Evolutionary conservation across 78 protist genomes (phyloP), one percentile per base, ranked within the genome.

Genomic region (Andalucia godoyi): DNA sequence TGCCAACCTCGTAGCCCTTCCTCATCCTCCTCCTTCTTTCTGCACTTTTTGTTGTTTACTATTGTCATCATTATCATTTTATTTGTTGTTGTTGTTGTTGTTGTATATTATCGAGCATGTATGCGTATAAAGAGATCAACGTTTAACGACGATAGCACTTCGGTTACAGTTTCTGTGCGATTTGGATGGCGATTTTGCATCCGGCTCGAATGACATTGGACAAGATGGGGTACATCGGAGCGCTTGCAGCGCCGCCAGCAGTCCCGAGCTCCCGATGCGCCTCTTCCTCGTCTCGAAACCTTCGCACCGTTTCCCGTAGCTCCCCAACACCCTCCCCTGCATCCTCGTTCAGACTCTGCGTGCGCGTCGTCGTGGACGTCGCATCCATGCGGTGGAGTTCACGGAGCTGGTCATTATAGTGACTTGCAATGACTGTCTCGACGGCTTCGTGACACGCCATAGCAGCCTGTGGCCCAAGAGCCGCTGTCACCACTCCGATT

Each of bases 391-490:
- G 74, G 1, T 67, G 50, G 29, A 84, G 45, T 47, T 79, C 78
- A 17, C 85, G 54, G 17, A 84, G 23, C 61, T 84, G 90, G 18
- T 83, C 85, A 45, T 84, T 73, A 36, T 84, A 84, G 49, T 84
- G 90, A 21, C 81, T 84, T 4, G 77, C 33, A 40, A 84, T 84
- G 25, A 80, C 90, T 4, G 73, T 67, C 40, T 84, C 90, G 13
- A 84, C 90, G 0, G 86, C 86, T 0, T 67, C 84, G 6, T 80
- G 72, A 34, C 79, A 79, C 6, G 90, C 90, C 90, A 84, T 84
- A 1, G 90, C 90, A 17, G 90, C 85, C 52, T 79, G 84, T 45
- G 69, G 74, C 33, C 90, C 86, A 59, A 84, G 70, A 18, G 70
- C 45, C 3, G 85, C 90, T 25, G 83, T 72, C 2, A 71, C 90